These are phyloP conservation scores for Microbotryomycetes sp. DNA, from an alignment of 1,284 basidiomycete species.

Conservation along the genomic window DNA sequence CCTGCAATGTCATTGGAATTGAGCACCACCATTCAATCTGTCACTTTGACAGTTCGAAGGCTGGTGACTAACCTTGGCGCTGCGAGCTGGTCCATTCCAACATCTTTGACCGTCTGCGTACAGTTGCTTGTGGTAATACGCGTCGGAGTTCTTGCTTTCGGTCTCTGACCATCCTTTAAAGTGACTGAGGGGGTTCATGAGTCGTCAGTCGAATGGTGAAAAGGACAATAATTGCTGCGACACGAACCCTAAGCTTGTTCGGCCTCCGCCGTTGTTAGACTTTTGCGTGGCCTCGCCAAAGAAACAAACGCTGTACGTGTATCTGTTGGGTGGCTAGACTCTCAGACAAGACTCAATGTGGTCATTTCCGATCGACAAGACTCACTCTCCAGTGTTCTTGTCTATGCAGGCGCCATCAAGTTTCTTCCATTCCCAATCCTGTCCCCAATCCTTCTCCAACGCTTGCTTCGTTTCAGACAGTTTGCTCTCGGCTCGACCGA, in stretches of 20 bases:
- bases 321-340: too few species aligned
- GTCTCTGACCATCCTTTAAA: constrained; percentile 69
- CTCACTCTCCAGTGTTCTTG: constrained; percentile 80
- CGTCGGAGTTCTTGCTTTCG: constrained; percentile 55
- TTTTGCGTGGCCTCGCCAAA: constrained; percentile 85
- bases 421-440: constrained; percentile 91
- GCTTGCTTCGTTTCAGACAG: constrained; percentile 48
- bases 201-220: too few species aligned
- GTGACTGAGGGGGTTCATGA: constrained; percentile 48
- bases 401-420: constrained; percentile 75
- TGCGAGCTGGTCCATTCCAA: constrained; percentile 94
- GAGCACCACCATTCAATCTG: too few species aligned
- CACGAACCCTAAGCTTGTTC: constrained; percentile 76
- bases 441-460: constrained; percentile 64
- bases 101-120: constrained; percentile 72
- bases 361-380: too few species aligned
- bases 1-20: too few species aligned
- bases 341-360: background rate
- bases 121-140: constrained; percentile 71
- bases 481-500: constrained; percentile 55
- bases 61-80: constrained; percentile 57
- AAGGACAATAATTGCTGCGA: background rate
- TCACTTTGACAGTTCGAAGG: constrained; percentile 38
- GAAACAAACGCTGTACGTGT: constrained; percentile 94
- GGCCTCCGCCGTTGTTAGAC: constrained; percentile 69